These are phyloP conservation scores for Parietaria judaica DNA, from an alignment of 306 rosid genomes.

Conservation along the genomic window DNA sequence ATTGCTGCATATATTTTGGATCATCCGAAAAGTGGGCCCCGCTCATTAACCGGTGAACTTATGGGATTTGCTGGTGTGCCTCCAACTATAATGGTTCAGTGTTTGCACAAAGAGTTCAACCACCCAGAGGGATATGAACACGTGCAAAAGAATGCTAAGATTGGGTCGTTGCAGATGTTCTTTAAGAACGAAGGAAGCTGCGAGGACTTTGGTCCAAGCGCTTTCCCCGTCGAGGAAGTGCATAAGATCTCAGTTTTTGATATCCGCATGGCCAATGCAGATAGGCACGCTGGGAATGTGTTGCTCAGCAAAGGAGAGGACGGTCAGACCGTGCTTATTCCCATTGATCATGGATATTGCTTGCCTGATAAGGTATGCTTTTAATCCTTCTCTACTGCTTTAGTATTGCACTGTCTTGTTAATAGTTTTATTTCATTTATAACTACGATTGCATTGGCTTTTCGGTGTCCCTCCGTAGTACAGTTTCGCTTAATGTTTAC, in stretches of 20 bases:
- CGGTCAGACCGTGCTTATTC: constrained; percentile 50
- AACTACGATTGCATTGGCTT: not conserved
- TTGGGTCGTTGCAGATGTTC: constrained; percentile 76
- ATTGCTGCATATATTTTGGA: constrained; percentile 94
- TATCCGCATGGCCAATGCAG: constrained; percentile 83
- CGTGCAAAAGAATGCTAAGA: constrained; percentile 30
- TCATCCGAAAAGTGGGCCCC: constrained; percentile 60
- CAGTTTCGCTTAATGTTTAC: no score
- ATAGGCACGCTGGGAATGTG: constrained; percentile 89
- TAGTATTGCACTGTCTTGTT: not conserved
- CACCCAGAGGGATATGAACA: constrained; percentile 43
- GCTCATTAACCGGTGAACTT: constrained; percentile 34
- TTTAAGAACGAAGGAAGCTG: constrained; percentile 73
- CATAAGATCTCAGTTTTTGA: constrained; percentile 83
- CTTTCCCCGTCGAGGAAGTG: constrained; percentile 61
- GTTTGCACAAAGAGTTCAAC: constrained; percentile 59
- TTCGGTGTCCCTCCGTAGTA: no score
- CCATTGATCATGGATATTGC: constrained; percentile 92
- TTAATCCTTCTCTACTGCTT: not conserved
- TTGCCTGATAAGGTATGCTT: constrained; percentile 60
- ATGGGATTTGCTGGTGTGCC: constrained; percentile 92
- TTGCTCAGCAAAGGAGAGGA: constrained; percentile 30
- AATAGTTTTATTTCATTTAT: constrained; percentile 1
- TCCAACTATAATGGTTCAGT: constrained; percentile 62
- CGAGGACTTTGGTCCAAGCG: constrained; percentile 84